These are phyloP conservation scores for Colletotrichum chlorophyti DNA, from an alignment of 2,329 filamentous ascomycete species.

Conservation along the genomic window DNA sequence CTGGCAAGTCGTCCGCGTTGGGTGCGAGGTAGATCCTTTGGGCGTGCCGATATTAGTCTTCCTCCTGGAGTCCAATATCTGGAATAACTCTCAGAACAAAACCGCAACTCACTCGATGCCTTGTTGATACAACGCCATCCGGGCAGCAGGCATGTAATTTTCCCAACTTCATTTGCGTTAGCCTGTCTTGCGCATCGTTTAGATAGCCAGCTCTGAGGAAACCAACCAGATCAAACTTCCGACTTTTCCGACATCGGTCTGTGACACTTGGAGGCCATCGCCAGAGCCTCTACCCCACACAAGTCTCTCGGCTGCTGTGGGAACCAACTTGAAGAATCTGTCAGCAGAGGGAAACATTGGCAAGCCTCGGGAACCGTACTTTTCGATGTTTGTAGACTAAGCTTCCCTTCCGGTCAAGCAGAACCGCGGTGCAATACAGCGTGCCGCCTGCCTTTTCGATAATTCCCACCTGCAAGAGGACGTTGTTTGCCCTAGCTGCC, in stretches of 20 bases:
- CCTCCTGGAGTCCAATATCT: neutral
- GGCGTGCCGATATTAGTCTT: neutral
- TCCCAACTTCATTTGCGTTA: constrained; percentile 39
- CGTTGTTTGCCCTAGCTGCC: constrained; percentile 41
- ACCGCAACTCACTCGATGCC: constrained; percentile 43
- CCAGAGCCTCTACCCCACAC: constrained; percentile 54
- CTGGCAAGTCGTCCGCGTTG: constrained; percentile 39
- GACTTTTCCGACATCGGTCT: constrained; percentile 47
- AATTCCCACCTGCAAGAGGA: constrained; percentile 45
- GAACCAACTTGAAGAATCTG: constrained; percentile 38
- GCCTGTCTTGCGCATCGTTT: neutral
- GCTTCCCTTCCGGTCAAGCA: constrained; percentile 43
- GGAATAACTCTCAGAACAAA: too few species aligned
- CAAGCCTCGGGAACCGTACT: constrained; percentile 30
- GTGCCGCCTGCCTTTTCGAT: constrained; percentile 49
- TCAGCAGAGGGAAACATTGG: neutral
- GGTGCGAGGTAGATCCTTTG: constrained; percentile 40
- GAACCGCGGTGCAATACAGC: constrained; percentile 46
- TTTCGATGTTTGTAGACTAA: constrained; percentile 46
- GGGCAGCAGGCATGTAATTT: constrained; percentile 51
- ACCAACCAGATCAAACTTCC: constrained; percentile 46
- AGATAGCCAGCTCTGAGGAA: neutral
- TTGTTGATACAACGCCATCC: constrained; percentile 49
- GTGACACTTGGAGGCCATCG: constrained; percentile 45
- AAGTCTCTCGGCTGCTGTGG: constrained; percentile 47